Evolutionary conservation across 2,329 filamentous ascomycete genomes (phyloP).

Genomic region (Alternaria arbusti): DNA sequence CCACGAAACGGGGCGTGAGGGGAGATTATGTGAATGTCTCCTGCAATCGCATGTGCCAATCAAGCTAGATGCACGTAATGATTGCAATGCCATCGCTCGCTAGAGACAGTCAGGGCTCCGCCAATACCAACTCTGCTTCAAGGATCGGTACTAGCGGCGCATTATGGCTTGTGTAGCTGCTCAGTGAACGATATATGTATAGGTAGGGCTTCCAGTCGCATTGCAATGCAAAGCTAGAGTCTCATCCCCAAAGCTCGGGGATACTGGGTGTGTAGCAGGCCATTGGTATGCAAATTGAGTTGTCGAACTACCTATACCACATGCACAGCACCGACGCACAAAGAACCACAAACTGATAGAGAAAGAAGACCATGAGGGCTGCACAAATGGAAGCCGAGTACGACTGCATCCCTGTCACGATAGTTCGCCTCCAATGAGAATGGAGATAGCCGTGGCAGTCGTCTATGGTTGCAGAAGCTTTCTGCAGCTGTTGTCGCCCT

Average conservation of each 20-base stretch:
- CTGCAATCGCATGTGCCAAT: neutral
- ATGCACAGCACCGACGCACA: neutral
- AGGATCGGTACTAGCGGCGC: neutral
- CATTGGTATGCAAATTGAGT: neutral
- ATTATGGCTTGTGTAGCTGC: neutral
- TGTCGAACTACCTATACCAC: neutral
- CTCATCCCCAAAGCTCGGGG: neutral
- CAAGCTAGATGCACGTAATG: neutral
- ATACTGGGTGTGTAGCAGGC: neutral
- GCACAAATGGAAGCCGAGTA: neutral
- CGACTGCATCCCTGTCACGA: neutral
- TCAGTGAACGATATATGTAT: neutral
- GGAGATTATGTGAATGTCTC: too few relatives aligned
- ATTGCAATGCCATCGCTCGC: neutral
- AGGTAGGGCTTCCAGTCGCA: neutral
- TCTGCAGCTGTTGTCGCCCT: neutral
- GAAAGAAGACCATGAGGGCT: neutral
- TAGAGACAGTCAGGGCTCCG: neutral
- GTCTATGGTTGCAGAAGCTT: neutral
- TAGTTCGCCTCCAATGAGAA: neutral
- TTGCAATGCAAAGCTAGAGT: rapidly evolving
- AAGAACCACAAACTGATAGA: rapidly evolving
- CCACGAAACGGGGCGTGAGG: neutral
- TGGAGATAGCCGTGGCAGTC: neutral
- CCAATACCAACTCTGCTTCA: neutral